These are phyloP conservation scores for Phytophthora colocasiae DNA, from an alignment of 352 stramenopile genomes.

Conservation along the genomic window DNA sequence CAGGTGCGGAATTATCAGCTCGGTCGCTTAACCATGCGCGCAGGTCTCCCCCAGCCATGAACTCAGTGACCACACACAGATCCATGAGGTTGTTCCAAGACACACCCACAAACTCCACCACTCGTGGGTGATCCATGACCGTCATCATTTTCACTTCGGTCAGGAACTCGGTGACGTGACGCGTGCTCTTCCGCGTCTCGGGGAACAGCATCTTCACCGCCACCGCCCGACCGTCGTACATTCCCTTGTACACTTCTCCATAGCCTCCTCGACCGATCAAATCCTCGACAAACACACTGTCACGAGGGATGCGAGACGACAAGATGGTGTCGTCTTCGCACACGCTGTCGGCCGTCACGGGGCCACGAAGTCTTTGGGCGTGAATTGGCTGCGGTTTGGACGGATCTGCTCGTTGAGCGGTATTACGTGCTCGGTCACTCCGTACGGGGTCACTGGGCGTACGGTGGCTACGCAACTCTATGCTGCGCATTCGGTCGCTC, in stretches of 20 bases:
- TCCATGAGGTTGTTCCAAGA: conserved; percentile 65
- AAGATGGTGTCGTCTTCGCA: conserved; percentile 58
- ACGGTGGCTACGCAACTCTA: conserved; percentile 13
- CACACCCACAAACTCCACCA: conserved; percentile 66
- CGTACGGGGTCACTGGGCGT: conserved; percentile 23
- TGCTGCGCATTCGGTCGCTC: conserved; percentile 17
- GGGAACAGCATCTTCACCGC: conserved; percentile 64
- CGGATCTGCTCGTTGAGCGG: background rate
- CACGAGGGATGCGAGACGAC: conserved; percentile 48
- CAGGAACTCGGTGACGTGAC: conserved; percentile 54
- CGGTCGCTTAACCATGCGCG: conserved; percentile 47
- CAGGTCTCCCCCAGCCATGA: conserved; percentile 68
- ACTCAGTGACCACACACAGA: conserved; percentile 67
- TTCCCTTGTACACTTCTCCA: conserved; percentile 61
- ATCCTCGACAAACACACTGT: conserved; percentile 43
- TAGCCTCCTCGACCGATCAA: conserved; percentile 61
- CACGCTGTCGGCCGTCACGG: conserved; percentile 42
- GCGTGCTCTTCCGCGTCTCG: conserved; percentile 44
- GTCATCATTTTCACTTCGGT: conserved; percentile 63
- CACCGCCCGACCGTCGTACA: conserved; percentile 41
- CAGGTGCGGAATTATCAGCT: conserved; percentile 21
- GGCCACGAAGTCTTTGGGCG: conserved; percentile 29
- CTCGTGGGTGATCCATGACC: conserved; percentile 46
- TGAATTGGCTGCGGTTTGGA: conserved; percentile 17
- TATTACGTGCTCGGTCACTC: conserved; percentile 10